Conservation (phyloP, 1,284 basidiomycete species). For the Schizophyllum amplum region DNA sequence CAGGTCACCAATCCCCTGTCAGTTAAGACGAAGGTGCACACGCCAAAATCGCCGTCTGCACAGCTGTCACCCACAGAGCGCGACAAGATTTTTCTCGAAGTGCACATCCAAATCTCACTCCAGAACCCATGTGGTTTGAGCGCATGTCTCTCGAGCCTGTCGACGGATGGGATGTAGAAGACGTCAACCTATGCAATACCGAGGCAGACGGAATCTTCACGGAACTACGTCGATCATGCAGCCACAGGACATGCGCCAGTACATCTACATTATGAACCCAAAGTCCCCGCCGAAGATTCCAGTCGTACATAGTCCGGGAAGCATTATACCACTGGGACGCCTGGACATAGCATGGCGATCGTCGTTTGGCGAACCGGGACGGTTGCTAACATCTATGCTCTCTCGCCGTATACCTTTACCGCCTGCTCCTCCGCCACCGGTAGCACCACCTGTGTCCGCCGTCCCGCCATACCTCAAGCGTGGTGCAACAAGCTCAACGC, state of each 20-base stretch:
- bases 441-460: constrained; percentile 37
- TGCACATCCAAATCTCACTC: constrained; percentile 83
- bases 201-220: constrained; percentile 41
- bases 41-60: constrained; percentile 64
- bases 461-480: constrained; percentile 67
- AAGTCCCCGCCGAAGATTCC: constrained; percentile 39
- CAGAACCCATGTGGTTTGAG: constrained; percentile 71
- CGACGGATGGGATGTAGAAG: constrained; percentile 58
- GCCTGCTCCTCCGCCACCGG: constrained; percentile 32
- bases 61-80: constrained; percentile 51
- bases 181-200: constrained; percentile 35
- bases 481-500: constrained; percentile 19
- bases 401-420: constrained; percentile 59
- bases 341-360: constrained; percentile 81
- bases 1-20: constrained; percentile 83
- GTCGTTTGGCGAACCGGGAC: constrained; percentile 72
- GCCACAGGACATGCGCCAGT: constrained; percentile 76
- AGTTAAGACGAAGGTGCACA: constrained; percentile 85
- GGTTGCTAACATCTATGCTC: constrained; percentile 76
- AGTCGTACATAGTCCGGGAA: constrained; percentile 50
- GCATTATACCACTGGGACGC: constrained; percentile 67
- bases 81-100: constrained; percentile 79
- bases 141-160: constrained; percentile 66
- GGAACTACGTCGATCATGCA: constrained; percentile 62
- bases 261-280: constrained; percentile 73